These are phyloP conservation scores for Eimeria sp. DNA, from an alignment of 169 alveolate species.

Conservation along the genomic window DNA sequence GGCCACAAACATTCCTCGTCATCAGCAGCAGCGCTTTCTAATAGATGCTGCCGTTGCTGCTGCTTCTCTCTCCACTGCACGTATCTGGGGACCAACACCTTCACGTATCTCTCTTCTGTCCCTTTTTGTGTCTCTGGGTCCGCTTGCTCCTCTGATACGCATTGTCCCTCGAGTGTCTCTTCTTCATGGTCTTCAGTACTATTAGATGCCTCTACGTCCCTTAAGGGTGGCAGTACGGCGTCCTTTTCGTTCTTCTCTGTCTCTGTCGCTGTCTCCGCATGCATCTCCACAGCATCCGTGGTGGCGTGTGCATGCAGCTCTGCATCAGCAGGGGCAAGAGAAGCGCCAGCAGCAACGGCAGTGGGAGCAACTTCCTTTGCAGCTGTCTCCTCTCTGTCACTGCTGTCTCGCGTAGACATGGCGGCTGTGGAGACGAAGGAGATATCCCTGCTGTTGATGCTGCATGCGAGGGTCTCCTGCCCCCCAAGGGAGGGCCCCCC, in stretches of 20 bases:
- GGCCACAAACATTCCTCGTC: not conserved
- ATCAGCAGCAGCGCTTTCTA: not conserved
- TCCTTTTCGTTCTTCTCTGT: too few relatives aligned
- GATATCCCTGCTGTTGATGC: not conserved
- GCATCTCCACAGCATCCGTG: too few relatives aligned
- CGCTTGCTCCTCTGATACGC: not conserved
- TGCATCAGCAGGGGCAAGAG: too few relatives aligned
- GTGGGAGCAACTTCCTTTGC: not conserved
- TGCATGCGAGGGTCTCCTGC: slow-evolving; percentile 11
- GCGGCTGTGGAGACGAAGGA: not conserved
- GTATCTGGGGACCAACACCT: slow-evolving; percentile 34
- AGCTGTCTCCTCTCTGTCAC: slow-evolving; percentile 9
- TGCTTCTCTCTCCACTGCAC: slow-evolving; percentile 4
- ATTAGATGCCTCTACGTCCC: not conserved
- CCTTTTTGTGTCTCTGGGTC: not conserved
- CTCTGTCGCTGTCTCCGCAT: too few relatives aligned
- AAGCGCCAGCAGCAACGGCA: too few relatives aligned
- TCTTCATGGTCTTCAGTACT: not conserved
- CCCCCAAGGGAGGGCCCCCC: not conserved
- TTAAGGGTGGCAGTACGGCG: too few relatives aligned
- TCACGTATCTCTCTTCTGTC: slow-evolving; percentile 27
- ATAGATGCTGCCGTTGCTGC: slow-evolving; percentile 19
- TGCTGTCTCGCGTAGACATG: not conserved
- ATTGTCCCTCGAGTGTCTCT: not conserved
- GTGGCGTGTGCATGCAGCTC: too few relatives aligned